Evolutionary conservation across 2,329 filamentous ascomycete genomes (phyloP), one percentile per base, ranked within the genome.

Genomic region (Metarhizium anisopliae): DNA sequence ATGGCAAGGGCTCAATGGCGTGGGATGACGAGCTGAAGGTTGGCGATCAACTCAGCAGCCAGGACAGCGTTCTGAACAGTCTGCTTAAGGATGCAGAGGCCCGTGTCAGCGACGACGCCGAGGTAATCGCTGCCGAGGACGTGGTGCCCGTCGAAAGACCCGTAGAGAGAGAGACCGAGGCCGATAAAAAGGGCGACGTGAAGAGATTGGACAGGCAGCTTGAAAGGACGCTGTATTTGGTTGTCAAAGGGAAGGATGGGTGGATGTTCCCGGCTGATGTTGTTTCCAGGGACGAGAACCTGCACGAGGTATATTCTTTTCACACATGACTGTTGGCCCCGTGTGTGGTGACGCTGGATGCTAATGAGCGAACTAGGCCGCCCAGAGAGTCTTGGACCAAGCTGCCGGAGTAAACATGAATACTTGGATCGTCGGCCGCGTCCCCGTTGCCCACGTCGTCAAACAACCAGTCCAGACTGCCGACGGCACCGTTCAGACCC

Each of bases 391-490:
- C 55, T 78, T 97, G 29, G 78, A 86, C 53, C 80, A 89, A 64
- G 78, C 90, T 3, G 91, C 87, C 10, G 94, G 94, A 57, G 75
- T 89, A 59, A 95, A 99, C 79, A 97, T 99, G 92, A 97, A 97
- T 77, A 96, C 91, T 55, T 99, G 94, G 92, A 83, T 97, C 63
- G 89, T 99, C 53, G 93, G 91, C 58, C 91, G 91, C 64, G 87
- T 88, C 57, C 94, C 94, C 11, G 82, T 96, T 57, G 93, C 92
- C 30, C 88, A 96, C 73, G 74, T 88, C 66, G 78, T 89, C 62
- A 75, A 75, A 59, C 74, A 83, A 59, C 78, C 79, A 63, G 62
- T 70, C 64, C 63, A 76, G 67, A 68, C 71, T 63, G 67, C 71
- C 62, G 73, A 78, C 66, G 69, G 70, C 50, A 65, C 68, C 36